phyloP scores from a whole-genome alignment of 2,329 filamentous ascomycete genomes.

The Alternaria gaisen region DNA sequence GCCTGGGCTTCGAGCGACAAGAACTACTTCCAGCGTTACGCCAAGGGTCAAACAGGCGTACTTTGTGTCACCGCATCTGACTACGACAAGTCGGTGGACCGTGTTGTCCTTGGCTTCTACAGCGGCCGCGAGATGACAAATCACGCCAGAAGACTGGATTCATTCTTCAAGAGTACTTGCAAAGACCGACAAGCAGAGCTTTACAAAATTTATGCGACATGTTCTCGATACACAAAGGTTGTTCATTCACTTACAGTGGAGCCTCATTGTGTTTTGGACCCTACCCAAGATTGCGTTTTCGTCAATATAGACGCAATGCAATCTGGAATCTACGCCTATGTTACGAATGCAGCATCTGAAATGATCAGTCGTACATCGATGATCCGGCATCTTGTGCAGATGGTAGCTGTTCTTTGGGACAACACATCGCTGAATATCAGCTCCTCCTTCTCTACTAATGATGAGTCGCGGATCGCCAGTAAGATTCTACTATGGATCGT shows the following conservation, averaged over 20 bases:
- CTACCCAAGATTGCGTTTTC: slow-evolving; percentile 1
- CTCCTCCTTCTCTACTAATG: too few relatives aligned
- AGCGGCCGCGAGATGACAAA: neutral
- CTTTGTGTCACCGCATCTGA: slow-evolving; percentile 1
- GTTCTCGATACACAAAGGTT: neutral
- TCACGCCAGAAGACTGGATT: neutral
- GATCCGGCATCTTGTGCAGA: neutral
- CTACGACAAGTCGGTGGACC: neutral
- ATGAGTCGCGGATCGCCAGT: too few relatives aligned
- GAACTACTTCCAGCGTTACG: neutral
- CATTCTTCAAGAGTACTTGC: neutral
- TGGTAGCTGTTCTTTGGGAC: neutral
- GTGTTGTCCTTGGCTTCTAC: neutral
- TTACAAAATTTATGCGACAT: neutral
- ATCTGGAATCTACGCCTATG: neutral
- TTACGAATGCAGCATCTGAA: slow-evolving; percentile 1
- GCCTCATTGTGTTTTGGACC: neutral
- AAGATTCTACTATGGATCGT: neutral
- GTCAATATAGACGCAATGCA: neutral
- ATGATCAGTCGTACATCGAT: neutral
- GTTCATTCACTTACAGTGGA: neutral
- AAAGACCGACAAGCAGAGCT: neutral
- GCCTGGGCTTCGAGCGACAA: neutral
- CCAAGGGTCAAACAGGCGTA: neutral
- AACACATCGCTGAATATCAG: too few relatives aligned